phyloP scores from a whole-genome alignment of 768 basidiomycete genomes.

The Pleurotus citrinopileatus region DNA sequence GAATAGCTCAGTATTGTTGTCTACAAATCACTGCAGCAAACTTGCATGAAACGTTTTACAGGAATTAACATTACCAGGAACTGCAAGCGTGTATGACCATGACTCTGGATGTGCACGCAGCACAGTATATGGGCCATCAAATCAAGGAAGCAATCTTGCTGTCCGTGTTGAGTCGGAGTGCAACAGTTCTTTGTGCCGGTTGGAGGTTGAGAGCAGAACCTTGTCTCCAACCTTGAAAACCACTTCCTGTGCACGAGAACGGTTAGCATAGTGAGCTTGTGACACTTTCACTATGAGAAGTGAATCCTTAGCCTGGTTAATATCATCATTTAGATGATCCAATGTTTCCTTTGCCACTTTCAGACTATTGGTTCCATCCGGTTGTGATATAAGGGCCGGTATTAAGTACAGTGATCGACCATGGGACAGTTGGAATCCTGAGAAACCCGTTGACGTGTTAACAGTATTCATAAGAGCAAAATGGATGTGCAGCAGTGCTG shows the following conservation, averaged over 20 bases:
- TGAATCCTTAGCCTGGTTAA: slow-evolving; percentile 24
- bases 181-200: slow-evolving; percentile 25
- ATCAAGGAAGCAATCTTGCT: slow-evolving; percentile 36
- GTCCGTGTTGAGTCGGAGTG: slow-evolving; percentile 3
- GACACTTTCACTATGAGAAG: slow-evolving; percentile 21
- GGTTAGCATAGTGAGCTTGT: slow-evolving; percentile 22
- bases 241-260: slow-evolving; percentile 14
- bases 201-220: slow-evolving; percentile 10
- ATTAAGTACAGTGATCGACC: slow-evolving; percentile 21
- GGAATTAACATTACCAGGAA: slow-evolving; percentile 10
- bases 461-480: slow-evolving; percentile 32
- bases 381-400: slow-evolving; percentile 16
- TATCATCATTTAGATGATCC: slow-evolving; percentile 11
- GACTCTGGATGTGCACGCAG: slow-evolving; percentile 5
- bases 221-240: slow-evolving; percentile 17
- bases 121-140: slow-evolving; percentile 29
- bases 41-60: too few species aligned
- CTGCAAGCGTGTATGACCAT: slow-evolving; percentile 22
- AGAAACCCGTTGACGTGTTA: slow-evolving; percentile 27
- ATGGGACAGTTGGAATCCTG: slow-evolving; percentile 26
- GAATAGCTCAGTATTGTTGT: too few species aligned
- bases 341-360: slow-evolving; percentile 12
- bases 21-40: too few species aligned
- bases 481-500: slow-evolving; percentile 19
- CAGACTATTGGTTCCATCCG: slow-evolving; percentile 13